Conservation (phyloP, 1,139 yeast genomes). For the Diutina pseudorugosa region DNA sequence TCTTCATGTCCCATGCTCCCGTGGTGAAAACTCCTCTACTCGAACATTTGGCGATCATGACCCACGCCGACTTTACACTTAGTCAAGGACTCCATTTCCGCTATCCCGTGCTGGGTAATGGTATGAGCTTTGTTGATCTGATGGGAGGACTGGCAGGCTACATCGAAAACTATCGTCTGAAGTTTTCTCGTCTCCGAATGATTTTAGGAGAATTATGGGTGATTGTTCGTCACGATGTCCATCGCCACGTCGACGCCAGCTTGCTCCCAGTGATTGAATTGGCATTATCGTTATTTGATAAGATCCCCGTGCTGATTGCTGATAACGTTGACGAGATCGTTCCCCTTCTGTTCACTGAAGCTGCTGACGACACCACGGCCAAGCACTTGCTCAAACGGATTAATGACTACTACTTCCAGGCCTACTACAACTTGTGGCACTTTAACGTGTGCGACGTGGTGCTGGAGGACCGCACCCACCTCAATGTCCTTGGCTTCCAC, state of each 20-base stretch:
- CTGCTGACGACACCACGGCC: conserved; percentile 8
- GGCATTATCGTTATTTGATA: conserved; percentile 51
- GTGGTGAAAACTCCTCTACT: conserved; percentile 53
- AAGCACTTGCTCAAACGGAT: conserved; percentile 20
- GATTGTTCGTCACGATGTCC: conserved; percentile 42
- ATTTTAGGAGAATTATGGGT: conserved; percentile 58
- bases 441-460: conserved; percentile 53
- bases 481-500: not conserved
- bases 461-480: not conserved
- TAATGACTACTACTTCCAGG: conserved; percentile 46
- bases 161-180: conserved; percentile 50
- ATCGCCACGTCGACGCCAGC: conserved; percentile 17
- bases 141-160: conserved; percentile 23
- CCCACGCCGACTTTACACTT: conserved; percentile 62
- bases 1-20: conserved; percentile 59
- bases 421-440: conserved; percentile 69
- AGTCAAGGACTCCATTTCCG: conserved; percentile 65
- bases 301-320: conserved; percentile 43
- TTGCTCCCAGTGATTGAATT: conserved; percentile 15
- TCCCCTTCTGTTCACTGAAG: conserved; percentile 22
- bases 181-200: conserved; percentile 49
- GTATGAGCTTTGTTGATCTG: conserved; percentile 47
- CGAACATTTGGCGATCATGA: conserved; percentile 54
- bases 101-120: conserved; percentile 63
- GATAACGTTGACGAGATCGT: conserved; percentile 30